Conservation (phyloP, 805 yeast species). For the Starmera amethionina region DNA sequence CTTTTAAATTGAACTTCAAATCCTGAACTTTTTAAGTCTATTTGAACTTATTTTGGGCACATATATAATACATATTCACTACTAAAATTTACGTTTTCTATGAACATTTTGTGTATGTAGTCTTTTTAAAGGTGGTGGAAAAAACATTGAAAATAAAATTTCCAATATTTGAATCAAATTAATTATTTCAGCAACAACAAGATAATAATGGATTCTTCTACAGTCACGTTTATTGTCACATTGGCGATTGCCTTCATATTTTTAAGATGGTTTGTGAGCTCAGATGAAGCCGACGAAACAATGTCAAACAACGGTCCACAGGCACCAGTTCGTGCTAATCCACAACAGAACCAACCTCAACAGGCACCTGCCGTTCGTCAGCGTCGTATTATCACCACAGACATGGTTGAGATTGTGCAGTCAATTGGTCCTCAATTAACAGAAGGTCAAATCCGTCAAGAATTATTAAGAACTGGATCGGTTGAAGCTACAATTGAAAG, state of each 20-base stretch:
- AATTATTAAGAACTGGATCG: conserved; percentile 67
- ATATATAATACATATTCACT: too few relatives aligned
- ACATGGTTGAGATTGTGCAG: conserved; percentile 81
- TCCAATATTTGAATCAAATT: not conserved
- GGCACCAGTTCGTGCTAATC: conserved; percentile 1
- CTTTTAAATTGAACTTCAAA: conserved; percentile 28
- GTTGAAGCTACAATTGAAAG: conserved; percentile 75
- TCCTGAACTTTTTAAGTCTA: not conserved
- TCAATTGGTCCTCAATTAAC: conserved; percentile 70
- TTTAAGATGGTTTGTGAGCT: conserved; percentile 55
- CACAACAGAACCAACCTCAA: conserved; percentile 3
- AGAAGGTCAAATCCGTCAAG: conserved; percentile 60
- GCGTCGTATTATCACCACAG: conserved; percentile 44
- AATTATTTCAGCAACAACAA: not conserved
- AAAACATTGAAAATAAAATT: too few relatives aligned
- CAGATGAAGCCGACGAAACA: conserved; percentile 28
- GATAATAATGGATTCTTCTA: conserved; percentile 40
- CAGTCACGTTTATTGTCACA: conserved; percentile 38
- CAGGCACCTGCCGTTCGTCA: conserved; percentile 8
- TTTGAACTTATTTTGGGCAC: too few relatives aligned
- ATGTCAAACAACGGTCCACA: conserved; percentile 1
- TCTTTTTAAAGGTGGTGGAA: too few relatives aligned
- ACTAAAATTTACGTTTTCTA: not conserved
- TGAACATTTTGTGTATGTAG: not conserved
- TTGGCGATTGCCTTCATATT: conserved; percentile 46